Conservation (phyloP, 2,329 filamentous ascomycete species). For the Coleophoma cylindrospora region DNA sequence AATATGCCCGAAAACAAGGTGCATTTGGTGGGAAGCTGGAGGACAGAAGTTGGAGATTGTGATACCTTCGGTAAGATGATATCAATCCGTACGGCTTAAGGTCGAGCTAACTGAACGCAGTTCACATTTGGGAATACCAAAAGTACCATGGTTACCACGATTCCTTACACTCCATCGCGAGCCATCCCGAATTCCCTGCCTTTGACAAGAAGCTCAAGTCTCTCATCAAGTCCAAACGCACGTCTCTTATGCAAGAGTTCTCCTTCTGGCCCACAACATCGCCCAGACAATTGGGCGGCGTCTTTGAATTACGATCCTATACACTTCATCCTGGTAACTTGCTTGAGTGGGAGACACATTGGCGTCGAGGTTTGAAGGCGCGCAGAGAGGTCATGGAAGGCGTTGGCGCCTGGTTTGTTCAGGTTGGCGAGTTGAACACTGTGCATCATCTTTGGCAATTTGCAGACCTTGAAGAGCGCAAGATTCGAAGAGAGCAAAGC, state of each 20-base stretch:
- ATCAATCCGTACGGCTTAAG: conserved; percentile 1
- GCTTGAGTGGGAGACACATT: conserved; percentile 98
- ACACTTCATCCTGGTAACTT: conserved; percentile 93
- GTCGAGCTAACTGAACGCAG: conserved; percentile 45
- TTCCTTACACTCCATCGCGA: conserved; percentile 78
- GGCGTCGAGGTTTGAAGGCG: conserved; percentile 86
- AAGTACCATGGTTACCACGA: conserved; percentile 94
- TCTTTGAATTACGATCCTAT: conserved; percentile 96
- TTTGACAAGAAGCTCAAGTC: conserved; percentile 82
- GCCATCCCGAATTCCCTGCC: conserved; percentile 75
- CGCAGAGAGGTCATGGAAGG: conserved; percentile 97
- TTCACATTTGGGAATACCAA: conserved; percentile 99
- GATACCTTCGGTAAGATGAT: conserved; percentile 82
- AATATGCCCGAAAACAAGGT: conserved; percentile 84
- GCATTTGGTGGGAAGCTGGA: conserved; percentile 94
- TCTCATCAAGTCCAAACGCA: conserved; percentile 80
- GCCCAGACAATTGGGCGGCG: conserved; percentile 80
- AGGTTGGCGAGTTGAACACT: conserved; percentile 95
- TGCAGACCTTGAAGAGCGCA: conserved; percentile 91
- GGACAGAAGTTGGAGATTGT: conserved; percentile 94
- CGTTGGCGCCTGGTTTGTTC: conserved; percentile 96
- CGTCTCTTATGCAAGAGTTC: conserved; percentile 98
- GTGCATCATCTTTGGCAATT: conserved; percentile 99
- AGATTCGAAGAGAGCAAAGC: conserved; percentile 84
- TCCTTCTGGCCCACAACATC: conserved; percentile 98